Percentiles rank a stretch among this genome's conserved stretches.
phyloP scores from a whole-genome alignment of 140 eudicot species.

The Eryngium alpinum region DNA sequence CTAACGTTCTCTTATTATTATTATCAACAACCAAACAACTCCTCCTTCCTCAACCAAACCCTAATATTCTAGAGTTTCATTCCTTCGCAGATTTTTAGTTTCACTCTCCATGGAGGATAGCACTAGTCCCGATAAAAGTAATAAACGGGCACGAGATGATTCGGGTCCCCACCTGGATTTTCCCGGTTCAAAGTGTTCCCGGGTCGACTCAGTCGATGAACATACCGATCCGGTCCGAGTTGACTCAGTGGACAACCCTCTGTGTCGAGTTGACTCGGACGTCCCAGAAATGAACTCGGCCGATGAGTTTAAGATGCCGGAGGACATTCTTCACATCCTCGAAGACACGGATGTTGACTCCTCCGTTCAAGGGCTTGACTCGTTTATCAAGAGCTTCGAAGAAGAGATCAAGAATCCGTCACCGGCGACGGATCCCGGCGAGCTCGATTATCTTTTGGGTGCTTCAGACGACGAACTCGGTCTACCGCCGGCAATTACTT shows the following conservation, averaged over 20 bases:
- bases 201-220: neutral
- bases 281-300: conserved; percentile 7
- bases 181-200: neutral
- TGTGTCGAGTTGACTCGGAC: conserved; percentile 13
- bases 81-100: neutral
- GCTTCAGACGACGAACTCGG: conserved; percentile 68
- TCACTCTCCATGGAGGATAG: conserved; percentile 6
- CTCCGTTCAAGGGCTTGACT: conserved; percentile 36
- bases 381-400: conserved; percentile 53
- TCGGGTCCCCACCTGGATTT: conserved; percentile 16
- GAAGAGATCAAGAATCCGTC: conserved; percentile 37
- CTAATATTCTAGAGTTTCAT: neutral
- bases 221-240: neutral
- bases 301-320: conserved; percentile 22
- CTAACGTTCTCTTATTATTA: neutral
- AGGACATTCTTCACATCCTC: conserved; percentile 31
- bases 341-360: conserved; percentile 27
- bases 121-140: neutral
- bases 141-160: conserved; percentile 31
- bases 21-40: neutral
- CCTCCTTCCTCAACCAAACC: neutral
- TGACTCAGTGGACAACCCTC: neutral
- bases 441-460: conserved; percentile 39
- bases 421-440: conserved; percentile 27
- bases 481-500: conserved; percentile 38